Percentiles rank a stretch among this genome's conserved stretches.
Evolutionary conservation across 441 rosid genomes (phyloP).

Genomic region (Flueggea neowawraea): DNA sequence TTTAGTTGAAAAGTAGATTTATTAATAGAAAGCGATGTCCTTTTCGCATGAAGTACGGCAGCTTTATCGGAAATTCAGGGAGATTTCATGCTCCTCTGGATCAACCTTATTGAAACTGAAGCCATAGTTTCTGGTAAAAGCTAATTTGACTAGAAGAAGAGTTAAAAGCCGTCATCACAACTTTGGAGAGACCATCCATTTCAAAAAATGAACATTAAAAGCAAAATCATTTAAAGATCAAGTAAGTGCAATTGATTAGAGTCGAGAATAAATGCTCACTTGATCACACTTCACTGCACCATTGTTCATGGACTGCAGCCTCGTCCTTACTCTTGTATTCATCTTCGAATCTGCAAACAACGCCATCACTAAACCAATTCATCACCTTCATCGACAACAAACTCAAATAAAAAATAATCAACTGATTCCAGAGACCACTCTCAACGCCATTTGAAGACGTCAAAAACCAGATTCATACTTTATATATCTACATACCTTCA

Average conservation of each 20-base stretch:
- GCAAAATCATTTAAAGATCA: background rate
- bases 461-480: constrained; percentile 12
- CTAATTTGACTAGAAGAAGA: background rate
- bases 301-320: constrained; percentile 24
- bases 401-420: background rate
- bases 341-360: constrained; percentile 30
- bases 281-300: constrained; percentile 33
- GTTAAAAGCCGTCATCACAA: background rate
- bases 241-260: background rate
- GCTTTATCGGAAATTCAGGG: constrained; percentile 11
- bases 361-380: constrained; percentile 15
- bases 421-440: background rate
- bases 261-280: constrained; percentile 14
- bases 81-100: constrained; percentile 20
- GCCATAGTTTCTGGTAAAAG: constrained; percentile 17
- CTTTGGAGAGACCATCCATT: background rate
- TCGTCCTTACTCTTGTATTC: constrained; percentile 32
- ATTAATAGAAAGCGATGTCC: constrained; percentile 9
- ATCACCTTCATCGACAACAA: background rate
- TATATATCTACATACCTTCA: constrained; percentile 11
- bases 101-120: constrained; percentile 21
- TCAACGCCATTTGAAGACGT: background rate
- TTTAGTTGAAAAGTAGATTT: too few relatives aligned
- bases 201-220: constrained; percentile 11
- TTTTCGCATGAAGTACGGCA: constrained; percentile 13